phyloP scores from a whole-genome alignment of 352 stramenopile species.

The Phytophthora pini region DNA sequence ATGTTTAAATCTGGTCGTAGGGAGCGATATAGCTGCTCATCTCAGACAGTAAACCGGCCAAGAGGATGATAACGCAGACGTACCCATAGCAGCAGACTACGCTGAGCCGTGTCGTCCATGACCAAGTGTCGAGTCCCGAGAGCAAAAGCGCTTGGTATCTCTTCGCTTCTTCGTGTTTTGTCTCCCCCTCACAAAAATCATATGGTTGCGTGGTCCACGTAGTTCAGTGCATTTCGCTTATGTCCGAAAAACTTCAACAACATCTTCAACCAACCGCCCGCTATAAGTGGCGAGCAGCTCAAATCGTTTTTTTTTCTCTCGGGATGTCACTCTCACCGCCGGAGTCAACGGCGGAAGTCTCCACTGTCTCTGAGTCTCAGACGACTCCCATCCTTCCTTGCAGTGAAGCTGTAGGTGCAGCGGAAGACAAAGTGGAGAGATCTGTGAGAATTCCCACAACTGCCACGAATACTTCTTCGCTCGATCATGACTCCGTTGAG shows the following conservation, averaged over 20 bases:
- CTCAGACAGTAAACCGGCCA: background rate
- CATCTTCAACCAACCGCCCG: background rate
- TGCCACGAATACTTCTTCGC: slow-evolving; percentile 32
- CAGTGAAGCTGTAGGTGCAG: slow-evolving; percentile 4
- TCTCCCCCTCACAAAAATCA: background rate
- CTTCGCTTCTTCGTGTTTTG: slow-evolving; percentile 29
- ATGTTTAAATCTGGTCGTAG: slow-evolving; percentile 14
- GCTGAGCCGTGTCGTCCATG: slow-evolving; percentile 81
- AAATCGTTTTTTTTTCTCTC: slow-evolving; percentile 1
- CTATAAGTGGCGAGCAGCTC: slow-evolving; percentile 3
- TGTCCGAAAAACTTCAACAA: slow-evolving; percentile 17
- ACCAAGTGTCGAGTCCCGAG: background rate
- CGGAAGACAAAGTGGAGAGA: background rate
- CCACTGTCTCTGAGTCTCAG: slow-evolving; percentile 15
- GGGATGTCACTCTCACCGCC: slow-evolving; percentile 11
- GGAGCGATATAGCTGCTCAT: no score
- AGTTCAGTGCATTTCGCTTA: background rate
- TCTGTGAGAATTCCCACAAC: slow-evolving; percentile 20
- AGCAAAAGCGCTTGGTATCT: slow-evolving; percentile 24
- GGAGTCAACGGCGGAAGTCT: slow-evolving; percentile 11
- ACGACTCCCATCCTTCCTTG: background rate
- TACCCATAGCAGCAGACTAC: slow-evolving; percentile 82
- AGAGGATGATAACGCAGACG: slow-evolving; percentile 13
- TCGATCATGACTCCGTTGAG: slow-evolving; percentile 53
- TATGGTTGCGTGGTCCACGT: slow-evolving; percentile 7